Evolutionary conservation across 108 stramenopile genomes (phyloP), one percentile per base, ranked within the genome.

Genomic region (Mayamaea pseudoterrestris): DNA sequence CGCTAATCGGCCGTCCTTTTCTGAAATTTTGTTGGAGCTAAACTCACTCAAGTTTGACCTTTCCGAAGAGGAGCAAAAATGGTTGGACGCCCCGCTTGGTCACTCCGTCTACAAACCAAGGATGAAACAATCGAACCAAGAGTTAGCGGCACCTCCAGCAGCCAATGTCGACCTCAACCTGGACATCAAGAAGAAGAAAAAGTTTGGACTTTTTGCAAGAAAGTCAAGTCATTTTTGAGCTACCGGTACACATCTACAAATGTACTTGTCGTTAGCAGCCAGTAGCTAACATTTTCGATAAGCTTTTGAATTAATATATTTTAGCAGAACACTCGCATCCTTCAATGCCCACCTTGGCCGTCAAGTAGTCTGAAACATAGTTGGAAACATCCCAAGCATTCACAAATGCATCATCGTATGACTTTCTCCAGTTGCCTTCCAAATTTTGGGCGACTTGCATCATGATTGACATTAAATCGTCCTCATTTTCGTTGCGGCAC

Each of bases 351-450:
- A 66, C 61, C 16, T 64, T 57, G 9, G 74, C 34, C 23, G 69
- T 71, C 37, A 87, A 53, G 49, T 83, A 89, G 48, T 89, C 87
- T 12, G 80, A 65, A 31, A 76, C 78, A 40, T 89, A 89, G 39
- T 83, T 89, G 2, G 75, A 77, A 42, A 83, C 39, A 62, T 89
- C 87, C 78, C 78, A 89, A 5, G 82, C 74, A 54, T 77, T 81
- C 4, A 89, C 80, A 60, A 89, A 89, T n/a, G 82, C 80, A 63
- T 89, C 87, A 2, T 68, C 59, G 35, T 89, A 66, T 37, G 76
- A 89, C 27, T 74, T 62, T 9, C 55, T 31, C 87, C 87, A 89
- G 18, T 76, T 61, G 5, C 47, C 59, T 36, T 63, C 60, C 25
- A 89, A 55, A 60, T 79, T 69, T 30, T 69, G 63, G 26, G 80